Evolutionary conservation across 306 rosid genomes (phyloP), one percentile per base, ranked within the genome.

Genomic region (Delonix regia): DNA sequence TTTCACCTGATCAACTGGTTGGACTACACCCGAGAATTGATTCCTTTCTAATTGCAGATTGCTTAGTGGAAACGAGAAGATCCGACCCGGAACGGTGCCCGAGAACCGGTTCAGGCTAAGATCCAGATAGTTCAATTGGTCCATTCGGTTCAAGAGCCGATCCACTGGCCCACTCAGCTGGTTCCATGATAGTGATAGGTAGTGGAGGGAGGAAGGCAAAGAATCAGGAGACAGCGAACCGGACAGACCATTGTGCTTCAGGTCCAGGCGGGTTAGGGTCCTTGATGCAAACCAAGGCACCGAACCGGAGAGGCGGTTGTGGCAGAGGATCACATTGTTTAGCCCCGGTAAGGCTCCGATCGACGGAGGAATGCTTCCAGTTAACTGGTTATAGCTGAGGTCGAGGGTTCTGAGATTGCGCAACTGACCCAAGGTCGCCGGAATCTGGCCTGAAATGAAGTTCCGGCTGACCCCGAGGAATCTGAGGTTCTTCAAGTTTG

Each of bases 171-270:
- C 99, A 7, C 75, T 79, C 21, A 96, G 70, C 60, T 87, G 84
- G 89, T 96, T 96, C 96, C 94, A 88, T 4, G 99, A 83, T 18
- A 96, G 79, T 0, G 98, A 93, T 5, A 96, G 93, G 82, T 91
- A 93, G 52, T 88, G 96, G 3, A 96, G 86, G 1, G 99, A 93
- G 0, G 97, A 78, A 48, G 98, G 92, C 42, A 96, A 88, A 5
- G 92, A 85, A 48, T 79, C 74, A 0, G 93, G 83, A 13, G 81
- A 80, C 9, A 96, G 80, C 42, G 90, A 88, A 57, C 99, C 96
- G 86, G 98, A 60, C 52, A 96, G 91, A 22, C 57, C 52, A 83
- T 96, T 96, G 83, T 93, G 98, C 82, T 91, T 96, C 6, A 96
- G 78, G 75, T 96, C 99, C 44, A 96, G 86, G 25, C 99, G 94